Base-by-base conservation (phyloP, 169 alveolate species). In the Plasmodium gallinaceum region DNA sequence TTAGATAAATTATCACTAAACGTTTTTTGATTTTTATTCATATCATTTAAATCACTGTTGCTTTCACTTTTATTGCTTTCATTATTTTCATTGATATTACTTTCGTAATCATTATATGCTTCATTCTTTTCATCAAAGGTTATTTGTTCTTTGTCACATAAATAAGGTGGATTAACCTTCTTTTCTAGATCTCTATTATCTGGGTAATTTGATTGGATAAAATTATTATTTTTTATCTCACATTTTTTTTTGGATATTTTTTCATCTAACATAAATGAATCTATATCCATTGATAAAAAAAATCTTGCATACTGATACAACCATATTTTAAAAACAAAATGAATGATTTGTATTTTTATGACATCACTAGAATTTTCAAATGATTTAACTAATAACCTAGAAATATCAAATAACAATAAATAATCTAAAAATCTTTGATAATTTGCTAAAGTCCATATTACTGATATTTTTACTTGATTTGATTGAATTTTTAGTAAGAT, bases 241-340 rank as follows among this genome's bases (percentile, higher is more conserved):
- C 14, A 54, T 32, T 32, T 4, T 32, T 32, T 32, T 32, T 32
- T 32, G 1, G 39, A 32, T 32, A 2, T 32, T 32, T 32, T 4
- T 32, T 32, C 39, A 32, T 32, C 39, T 32, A 32, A 32, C 4
- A 32, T 32, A 32, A 32, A 2, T 32, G 39, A 32, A 32, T 32
- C 1, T 32, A 4, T 32, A 32, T 32, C 39, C 1, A 4, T 2
- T 2, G 58, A 48, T 16, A 71, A 14, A 64, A 74, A 58, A 12
- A 64, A 32, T 7, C 0, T 2, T 42, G 61, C 78, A 14, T 48
- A 78, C 22, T 65, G 76, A 45, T 64, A 78, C 18, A 39, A 54
- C 89, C 89, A 78, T 1, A 78, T 46, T 58, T 78, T 78, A n/a
- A 78, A 57, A 0, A 78, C 39, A 39, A 78, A 78, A 45, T 78